A percentile compares a stretch with the other conserved stretches of the same genome.
phyloP scores from a whole-genome alignment of 2,329 filamentous ascomycete genomes.

The Cladophialophora bantiana region DNA sequence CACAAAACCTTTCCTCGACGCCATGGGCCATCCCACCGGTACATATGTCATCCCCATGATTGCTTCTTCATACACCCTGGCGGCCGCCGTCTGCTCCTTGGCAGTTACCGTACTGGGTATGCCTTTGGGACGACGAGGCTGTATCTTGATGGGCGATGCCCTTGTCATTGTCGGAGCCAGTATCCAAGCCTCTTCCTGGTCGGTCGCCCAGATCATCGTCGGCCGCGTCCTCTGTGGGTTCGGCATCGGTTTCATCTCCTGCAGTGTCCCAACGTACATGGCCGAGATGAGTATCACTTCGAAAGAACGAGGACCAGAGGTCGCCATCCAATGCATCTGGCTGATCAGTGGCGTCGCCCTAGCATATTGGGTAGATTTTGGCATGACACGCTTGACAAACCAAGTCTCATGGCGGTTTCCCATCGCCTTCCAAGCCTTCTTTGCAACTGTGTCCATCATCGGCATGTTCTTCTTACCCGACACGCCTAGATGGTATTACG shows the following conservation, averaged over 20 bases:
- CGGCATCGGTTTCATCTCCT: constrained; percentile 46
- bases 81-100: constrained; percentile 41
- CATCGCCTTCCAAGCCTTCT: constrained; percentile 44
- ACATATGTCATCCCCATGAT: constrained; percentile 43
- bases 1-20: constrained; percentile 44
- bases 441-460: constrained; percentile 40
- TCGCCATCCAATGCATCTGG: constrained; percentile 43
- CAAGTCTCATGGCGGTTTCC: constrained; percentile 46
- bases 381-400: constrained; percentile 40
- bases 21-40: constrained; percentile 40
- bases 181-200: constrained; percentile 42
- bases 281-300: constrained; percentile 45
- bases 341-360: constrained; percentile 41
- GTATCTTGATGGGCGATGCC: constrained; percentile 41
- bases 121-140: constrained; percentile 41
- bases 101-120: constrained; percentile 41
- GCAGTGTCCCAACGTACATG: constrained; percentile 45
- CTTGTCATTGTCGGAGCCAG: constrained; percentile 45
- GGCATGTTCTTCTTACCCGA: constrained; percentile 41
- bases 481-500: constrained; percentile 45
- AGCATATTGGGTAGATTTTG: constrained; percentile 46
- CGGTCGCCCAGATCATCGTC: constrained; percentile 42
- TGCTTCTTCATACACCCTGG: constrained; percentile 40
- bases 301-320: constrained; percentile 42
- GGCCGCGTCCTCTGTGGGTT: constrained; percentile 44